phyloP scores from a whole-genome alignment of 129 eudicot genomes.

The Escallonia herrerae region DNA sequence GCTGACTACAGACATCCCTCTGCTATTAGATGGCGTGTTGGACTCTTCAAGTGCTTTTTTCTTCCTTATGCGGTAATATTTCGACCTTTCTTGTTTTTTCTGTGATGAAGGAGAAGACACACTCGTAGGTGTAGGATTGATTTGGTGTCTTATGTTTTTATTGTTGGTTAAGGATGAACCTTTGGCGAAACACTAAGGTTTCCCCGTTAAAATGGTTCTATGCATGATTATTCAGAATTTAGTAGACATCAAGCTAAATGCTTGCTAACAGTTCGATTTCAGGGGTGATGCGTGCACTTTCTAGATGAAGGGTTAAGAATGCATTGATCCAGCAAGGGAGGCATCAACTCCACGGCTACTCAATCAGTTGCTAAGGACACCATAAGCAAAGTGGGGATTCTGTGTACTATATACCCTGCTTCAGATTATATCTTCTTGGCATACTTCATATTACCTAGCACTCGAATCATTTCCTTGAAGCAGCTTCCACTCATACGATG shows the following conservation, averaged over 20 bases:
- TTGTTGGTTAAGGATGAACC: neutral
- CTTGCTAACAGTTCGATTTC: neutral
- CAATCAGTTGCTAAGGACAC: constrained; percentile 4
- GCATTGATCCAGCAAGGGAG: neutral
- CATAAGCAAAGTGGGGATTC: constrained; percentile 1
- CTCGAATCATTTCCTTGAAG: neutral
- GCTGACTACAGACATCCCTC: neutral
- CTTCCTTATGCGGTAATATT: constrained; percentile 11
- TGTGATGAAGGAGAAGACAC: neutral
- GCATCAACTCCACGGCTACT: neutral
- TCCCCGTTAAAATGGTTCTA: neutral
- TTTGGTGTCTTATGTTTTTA: neutral
- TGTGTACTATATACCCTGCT: neutral
- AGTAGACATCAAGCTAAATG: neutral
- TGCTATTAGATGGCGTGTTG: constrained; percentile 1
- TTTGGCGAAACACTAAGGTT: neutral
- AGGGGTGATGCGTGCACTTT: neutral
- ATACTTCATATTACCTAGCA: neutral
- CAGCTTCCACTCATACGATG: neutral
- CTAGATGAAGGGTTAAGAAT: neutral
- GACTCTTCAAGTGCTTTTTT: constrained; percentile 7
- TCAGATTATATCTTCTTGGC: neutral
- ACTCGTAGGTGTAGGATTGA: neutral
- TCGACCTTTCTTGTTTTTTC: neutral
- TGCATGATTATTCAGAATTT: neutral